phyloP scores from a whole-genome alignment of 1,139 yeast genomes.

The Scheffersomyces titani region DNA sequence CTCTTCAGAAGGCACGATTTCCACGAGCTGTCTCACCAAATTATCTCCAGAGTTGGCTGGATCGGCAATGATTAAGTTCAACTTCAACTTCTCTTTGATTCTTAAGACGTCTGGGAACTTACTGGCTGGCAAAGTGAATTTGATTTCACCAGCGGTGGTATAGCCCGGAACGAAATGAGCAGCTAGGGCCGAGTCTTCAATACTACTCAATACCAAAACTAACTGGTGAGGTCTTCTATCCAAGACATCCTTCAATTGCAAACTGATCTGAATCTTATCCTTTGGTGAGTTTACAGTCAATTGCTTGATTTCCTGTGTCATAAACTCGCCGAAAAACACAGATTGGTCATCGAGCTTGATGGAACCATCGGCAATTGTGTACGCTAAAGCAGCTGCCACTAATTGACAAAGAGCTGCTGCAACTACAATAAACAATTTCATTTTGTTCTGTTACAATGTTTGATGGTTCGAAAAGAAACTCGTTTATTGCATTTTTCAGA shows the following conservation, averaged over 20 bases:
- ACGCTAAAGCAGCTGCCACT: conserved; percentile 20
- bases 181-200: conserved; percentile 17
- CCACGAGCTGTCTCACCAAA: conserved; percentile 30
- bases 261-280: conserved; percentile 32
- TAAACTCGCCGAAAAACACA: conserved; percentile 36
- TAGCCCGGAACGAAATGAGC: conserved; percentile 15
- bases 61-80: conserved; percentile 38
- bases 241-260: conserved; percentile 23
- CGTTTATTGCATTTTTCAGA: background rate
- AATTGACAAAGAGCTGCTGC: conserved; percentile 11
- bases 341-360: conserved; percentile 26
- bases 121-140: conserved; percentile 27
- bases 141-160: conserved; percentile 19
- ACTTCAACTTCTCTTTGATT: conserved; percentile 29
- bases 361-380: conserved; percentile 28
- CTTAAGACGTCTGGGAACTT: conserved; percentile 43
- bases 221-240: conserved; percentile 21
- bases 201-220: conserved; percentile 16
- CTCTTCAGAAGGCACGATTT: conserved; percentile 33
- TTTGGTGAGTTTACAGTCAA: conserved; percentile 32
- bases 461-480: background rate
- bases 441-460: conserved; percentile 2
- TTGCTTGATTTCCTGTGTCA: conserved; percentile 36
- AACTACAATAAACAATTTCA: conserved; percentile 14
- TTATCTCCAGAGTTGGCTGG: conserved; percentile 17